Percentiles rank a stretch among this genome's conserved stretches.
Conservation (phyloP, 225 moss, liverwort and hornwort species). For the Ulota crispa region DNA sequence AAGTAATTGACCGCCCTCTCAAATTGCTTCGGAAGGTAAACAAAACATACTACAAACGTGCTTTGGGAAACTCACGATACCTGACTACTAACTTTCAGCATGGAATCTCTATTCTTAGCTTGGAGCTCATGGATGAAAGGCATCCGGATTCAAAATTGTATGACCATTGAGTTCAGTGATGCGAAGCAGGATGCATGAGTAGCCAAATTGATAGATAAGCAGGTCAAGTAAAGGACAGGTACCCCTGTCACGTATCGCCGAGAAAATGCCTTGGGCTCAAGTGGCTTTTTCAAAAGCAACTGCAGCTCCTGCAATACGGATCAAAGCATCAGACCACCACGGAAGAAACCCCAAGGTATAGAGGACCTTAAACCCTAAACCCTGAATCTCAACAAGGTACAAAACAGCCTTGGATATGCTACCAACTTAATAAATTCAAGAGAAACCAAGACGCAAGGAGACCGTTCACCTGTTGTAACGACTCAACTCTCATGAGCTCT, state of each 20-base stretch:
- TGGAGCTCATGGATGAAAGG: background rate
- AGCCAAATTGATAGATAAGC: background rate
- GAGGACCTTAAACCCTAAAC: background rate
- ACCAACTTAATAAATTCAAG: background rate
- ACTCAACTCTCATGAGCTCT: slow-evolving; percentile 54
- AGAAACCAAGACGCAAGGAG: background rate
- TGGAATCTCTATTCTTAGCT: background rate
- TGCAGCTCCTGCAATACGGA: slow-evolving; percentile 59
- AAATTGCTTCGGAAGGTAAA: background rate
- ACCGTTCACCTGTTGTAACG: slow-evolving; percentile 58
- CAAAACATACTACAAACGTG: background rate
- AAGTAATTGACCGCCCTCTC: too few relatives aligned
- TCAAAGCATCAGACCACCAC: too few relatives aligned
- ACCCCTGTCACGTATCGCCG: slow-evolving; percentile 89
- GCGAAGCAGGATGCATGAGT: background rate
- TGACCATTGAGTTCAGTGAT: background rate
- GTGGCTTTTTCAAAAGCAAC: slow-evolving; percentile 65
- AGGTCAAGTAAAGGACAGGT: background rate
- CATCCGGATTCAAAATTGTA: background rate
- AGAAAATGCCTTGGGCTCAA: slow-evolving; percentile 93
- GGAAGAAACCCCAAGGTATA: background rate
- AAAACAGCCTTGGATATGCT: background rate
- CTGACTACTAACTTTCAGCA: background rate
- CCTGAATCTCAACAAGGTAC: background rate
- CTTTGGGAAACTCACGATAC: background rate